phyloP scores from a whole-genome alignment of 768 basidiomycete genomes.

The Kwoniella mangroviensis region DNA sequence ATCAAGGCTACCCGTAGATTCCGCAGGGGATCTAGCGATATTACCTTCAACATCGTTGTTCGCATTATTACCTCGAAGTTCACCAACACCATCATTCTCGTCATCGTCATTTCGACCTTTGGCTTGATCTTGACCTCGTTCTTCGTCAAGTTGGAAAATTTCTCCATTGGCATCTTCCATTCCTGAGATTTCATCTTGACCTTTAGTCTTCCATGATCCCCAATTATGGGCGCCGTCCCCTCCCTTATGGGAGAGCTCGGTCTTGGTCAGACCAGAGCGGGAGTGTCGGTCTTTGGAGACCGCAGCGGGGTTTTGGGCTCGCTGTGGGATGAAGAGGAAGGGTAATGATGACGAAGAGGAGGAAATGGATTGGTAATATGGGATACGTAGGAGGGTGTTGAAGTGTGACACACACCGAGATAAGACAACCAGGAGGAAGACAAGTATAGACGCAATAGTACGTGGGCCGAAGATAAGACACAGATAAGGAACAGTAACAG shows the following conservation, averaged over 20 bases:
- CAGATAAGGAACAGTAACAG: too few relatives aligned
- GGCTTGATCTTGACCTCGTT: not conserved
- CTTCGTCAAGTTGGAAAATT: slow-evolving; percentile 12
- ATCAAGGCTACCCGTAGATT: slow-evolving; percentile 28
- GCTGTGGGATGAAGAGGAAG: slow-evolving; percentile 30
- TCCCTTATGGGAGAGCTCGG: slow-evolving; percentile 67
- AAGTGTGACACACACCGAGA: not conserved
- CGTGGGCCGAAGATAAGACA: too few relatives aligned
- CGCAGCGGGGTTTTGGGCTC: slow-evolving; percentile 52
- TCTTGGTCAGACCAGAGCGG: slow-evolving; percentile 62
- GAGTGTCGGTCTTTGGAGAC: slow-evolving; percentile 52
- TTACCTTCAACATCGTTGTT: slow-evolving; percentile 11
- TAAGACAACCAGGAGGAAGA: not conserved
- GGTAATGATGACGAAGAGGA: not conserved
- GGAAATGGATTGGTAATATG: not conserved
- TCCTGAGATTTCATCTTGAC: slow-evolving; percentile 63
- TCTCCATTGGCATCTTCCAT: slow-evolving; percentile 18
- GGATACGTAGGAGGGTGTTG: not conserved
- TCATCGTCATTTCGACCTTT: slow-evolving; percentile 4
- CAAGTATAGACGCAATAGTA: not conserved
- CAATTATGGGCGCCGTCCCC: slow-evolving; percentile 85
- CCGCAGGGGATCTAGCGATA: slow-evolving; percentile 20
- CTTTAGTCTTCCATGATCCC: slow-evolving; percentile 74
- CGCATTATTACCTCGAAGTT: slow-evolving; percentile 3
- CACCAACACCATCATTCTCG: slow-evolving; percentile 14